These are phyloP conservation scores for Aristolochia contorta DNA, from an alignment of 164 flowering plant genomes.

Conservation along the genomic window DNA sequence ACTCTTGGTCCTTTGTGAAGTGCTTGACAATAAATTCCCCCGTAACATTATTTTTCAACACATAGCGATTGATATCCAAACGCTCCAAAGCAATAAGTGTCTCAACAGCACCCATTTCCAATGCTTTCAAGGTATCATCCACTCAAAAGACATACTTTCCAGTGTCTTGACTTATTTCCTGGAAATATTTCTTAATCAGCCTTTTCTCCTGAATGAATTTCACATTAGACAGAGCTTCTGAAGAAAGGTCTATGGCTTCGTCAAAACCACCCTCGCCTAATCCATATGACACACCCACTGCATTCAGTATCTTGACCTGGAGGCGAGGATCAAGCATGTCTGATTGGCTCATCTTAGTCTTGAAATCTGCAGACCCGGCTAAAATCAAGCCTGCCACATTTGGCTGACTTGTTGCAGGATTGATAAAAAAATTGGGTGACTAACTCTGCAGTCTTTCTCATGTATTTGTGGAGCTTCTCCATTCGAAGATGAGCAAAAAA, in stretches of 20 bases:
- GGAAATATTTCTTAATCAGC: constrained; percentile 3
- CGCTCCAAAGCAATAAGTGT: constrained; percentile 5
- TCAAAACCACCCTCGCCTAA: constrained; percentile 6
- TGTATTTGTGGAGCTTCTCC: constrained; percentile 8
- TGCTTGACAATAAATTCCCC: constrained; percentile 5
- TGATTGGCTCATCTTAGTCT: constrained; percentile 5
- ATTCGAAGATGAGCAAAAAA: too few species aligned
- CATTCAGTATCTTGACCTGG: constrained; percentile 9
- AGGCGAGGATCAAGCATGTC: constrained; percentile 10
- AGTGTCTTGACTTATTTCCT: constrained; percentile 8
- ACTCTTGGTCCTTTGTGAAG: constrained; percentile 5
- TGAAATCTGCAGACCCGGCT: constrained; percentile 8
- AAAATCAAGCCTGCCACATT: constrained; percentile 5
- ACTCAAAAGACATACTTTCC: constrained; percentile 8
- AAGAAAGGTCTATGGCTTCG: constrained; percentile 4
- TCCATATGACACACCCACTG: constrained; percentile 7
- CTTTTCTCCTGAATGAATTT: constrained; percentile 7
- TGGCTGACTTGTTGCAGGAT: constrained; percentile 8
- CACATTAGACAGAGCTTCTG: constrained; percentile 7
- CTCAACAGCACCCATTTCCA: constrained; percentile 8
- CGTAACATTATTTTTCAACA: neutral
- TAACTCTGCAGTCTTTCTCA: constrained; percentile 6
- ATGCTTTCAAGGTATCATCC: constrained; percentile 7
- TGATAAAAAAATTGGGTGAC: constrained; percentile 6
- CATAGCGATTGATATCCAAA: too few species aligned